phyloP scores from a whole-genome alignment of 108 stramenopile species.

The Nitzschia sp. region DNA sequence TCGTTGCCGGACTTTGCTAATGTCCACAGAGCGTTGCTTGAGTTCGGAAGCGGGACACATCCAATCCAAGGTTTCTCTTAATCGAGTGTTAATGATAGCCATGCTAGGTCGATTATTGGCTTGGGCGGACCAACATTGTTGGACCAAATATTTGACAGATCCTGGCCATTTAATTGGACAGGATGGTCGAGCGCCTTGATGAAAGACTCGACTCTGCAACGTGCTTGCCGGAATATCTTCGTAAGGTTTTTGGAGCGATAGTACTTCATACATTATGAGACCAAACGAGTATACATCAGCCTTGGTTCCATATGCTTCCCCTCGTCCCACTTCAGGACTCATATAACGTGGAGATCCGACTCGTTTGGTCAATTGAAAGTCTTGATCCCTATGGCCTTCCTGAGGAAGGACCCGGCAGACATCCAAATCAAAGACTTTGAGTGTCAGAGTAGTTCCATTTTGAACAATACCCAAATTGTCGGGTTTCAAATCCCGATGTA shows the following conservation, averaged over 20 bases:
- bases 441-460: not conserved
- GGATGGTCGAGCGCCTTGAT: constrained; percentile 10
- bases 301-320: constrained; percentile 58
- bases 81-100: not conserved
- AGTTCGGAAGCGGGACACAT: not conserved
- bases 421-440: constrained; percentile 40
- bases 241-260: constrained; percentile 56
- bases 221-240: not conserved
- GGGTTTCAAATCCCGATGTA: constrained; percentile 73
- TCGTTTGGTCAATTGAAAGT: constrained; percentile 26
- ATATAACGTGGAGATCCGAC: constrained; percentile 61
- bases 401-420: constrained; percentile 19
- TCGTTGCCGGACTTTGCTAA: not conserved
- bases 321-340: constrained; percentile 67
- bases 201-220: not conserved
- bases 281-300: constrained; percentile 70
- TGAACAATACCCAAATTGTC: constrained; percentile 15
- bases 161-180: constrained; percentile 1
- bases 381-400: not conserved
- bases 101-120: constrained; percentile 19
- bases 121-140: constrained; percentile 9
- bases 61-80: not conserved
- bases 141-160: not conserved
- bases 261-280: constrained; percentile 58
- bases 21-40: not conserved